Base-by-base conservation (phyloP, 257 asterid species). In the Lithospermum erythrorhizon region DNA sequence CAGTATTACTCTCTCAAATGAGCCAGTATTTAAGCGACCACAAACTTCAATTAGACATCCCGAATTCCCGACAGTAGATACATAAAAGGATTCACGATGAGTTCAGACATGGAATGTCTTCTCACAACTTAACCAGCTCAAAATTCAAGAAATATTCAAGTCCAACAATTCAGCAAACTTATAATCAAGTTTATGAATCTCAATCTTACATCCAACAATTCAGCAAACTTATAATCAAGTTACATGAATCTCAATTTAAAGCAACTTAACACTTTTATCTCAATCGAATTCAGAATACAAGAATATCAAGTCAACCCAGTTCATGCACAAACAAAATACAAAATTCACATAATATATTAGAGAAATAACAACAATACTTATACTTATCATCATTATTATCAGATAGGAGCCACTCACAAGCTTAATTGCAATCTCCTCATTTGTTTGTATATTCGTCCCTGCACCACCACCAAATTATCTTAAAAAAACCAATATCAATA, bases 401-500 rank as follows among this genome's bases (percentile, higher is more conserved):
- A 15, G 25, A 5, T 3, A 29, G n/a, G 16, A 37, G 16, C 49
- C 9, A 66, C 71, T 66, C 61, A 66, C 71, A 14, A 66, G 71
- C 71, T 66, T 66, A 66, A 66, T 66, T 59, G 71, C 71, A 21
- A 66, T 64, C 21, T 66, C 71, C 59, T 66, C 71, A 59, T 59
- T 66, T 25, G 71, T 59, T 63, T 66, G 65, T 35, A 66, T 19
- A 59, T 66, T 61, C 17, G 71, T 66, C 27, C 86, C 89, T 82
- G 79, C 32, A 65, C 66, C 57, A 70, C 66, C 7, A 35, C 45
- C 45, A 35, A 35, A 35, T 35, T 35, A 35, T 35, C 45, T 35
- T 35, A 13, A 35, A 35, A 2, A 8, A 7, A 6, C 14, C 45
- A 35, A 8, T 35, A 35, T 35, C 45, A 7, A 35, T 6, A 35